Base-by-base conservation (phyloP, 1,284 basidiomycete genomes). In the Athelia sp. region DNA sequence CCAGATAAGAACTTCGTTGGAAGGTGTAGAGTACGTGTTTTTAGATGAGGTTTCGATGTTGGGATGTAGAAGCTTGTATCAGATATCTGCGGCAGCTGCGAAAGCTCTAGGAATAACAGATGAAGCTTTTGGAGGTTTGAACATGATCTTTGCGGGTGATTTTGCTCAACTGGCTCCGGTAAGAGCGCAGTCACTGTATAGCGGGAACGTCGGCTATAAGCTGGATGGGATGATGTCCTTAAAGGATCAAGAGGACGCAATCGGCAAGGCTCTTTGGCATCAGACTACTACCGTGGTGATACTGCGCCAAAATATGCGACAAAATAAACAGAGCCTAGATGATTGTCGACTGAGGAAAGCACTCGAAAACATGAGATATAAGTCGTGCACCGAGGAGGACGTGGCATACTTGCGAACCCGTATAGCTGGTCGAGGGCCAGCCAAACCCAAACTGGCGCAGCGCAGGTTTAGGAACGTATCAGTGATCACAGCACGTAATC, bases 41-140 rank as follows among this genome's bases (percentile, higher is more conserved):
- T 47, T 69, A 14, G 67, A 71, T 59, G 68, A 71, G 51, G 51
- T 70, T 2, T 70, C 67, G 2, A 70, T 71, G 68, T 32, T 70
- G 3, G 55, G 57, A 6, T 66, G 64, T 46, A 23, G 47, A 34
- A 58, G 59, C 14, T 21, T 71, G n/a, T 61, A 61, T 29, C 52
- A 44, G 10, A 64, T 65, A 22, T 18, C 10, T 23, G 18, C 43
- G 6, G n/a, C 15, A 26, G 10, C 24, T 22, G 43, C 43, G 4
- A 44, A 26, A 26, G 43, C 43, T 6, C 4, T n/a, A 10, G 24
- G 24, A 4, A 26, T 6, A n/a, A 4, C 15, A 10, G 8, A 22
- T n/a, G 24, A 44, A 21, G n/a, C 43, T 6, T 44, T 44, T 50
- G 54, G 51, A 3, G 56, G 56, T 21, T 48, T 49, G 15, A 54